Base-by-base conservation (phyloP, 768 basidiomycete genomes). In the Kwoniella mangroviensis region DNA sequence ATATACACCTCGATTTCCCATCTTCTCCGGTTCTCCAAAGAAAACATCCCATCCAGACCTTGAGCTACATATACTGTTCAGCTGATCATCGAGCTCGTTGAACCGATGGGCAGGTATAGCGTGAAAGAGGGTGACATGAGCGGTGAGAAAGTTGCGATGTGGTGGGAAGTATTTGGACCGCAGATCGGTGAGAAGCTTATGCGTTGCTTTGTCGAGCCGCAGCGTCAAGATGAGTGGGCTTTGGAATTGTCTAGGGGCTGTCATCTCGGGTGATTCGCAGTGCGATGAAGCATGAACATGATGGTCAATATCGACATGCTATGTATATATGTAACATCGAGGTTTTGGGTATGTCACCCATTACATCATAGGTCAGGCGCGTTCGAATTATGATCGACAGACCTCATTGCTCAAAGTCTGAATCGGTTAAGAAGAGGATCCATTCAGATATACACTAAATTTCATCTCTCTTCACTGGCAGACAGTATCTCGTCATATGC, bases 41-140 rank as follows among this genome's bases (percentile, higher is more conserved):
- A 65, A 75, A 0, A 79, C 72, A 26, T 77, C 73, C 69, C 74
- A 79, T 15, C 69, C 74, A 9, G 63, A 53, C 41, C 45, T 45
- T 24, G 54, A 40, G 11, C 52, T 59, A 51, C 76, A 77, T 19
- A 73, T 73, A 3, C 17, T 49, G 7, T 73, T 58, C 5, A 77
- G 54, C 12, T 70, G 34, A 4, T 63, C 43, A n/a, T 77, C 73
- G 10, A 79, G 66, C 55, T 77, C 76, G 9, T 43, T 54, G 22
- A 71, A 53, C 12, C 75, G 74, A 34, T 75, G 71, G 2, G 69
- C 40, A 3, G 76, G 76, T 43, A 80, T 76, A 19, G 75, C 79
- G 56, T 77, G 76, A 68, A 77, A 77, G 6, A 79, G 63, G 1
- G 78, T 76, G n/a, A 79, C 63, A 62, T 79, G 78, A 1, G 75